These are phyloP conservation scores for Colletotrichum costaricense DNA, from an alignment of 2,329 filamentous ascomycete species.

Conservation along the genomic window DNA sequence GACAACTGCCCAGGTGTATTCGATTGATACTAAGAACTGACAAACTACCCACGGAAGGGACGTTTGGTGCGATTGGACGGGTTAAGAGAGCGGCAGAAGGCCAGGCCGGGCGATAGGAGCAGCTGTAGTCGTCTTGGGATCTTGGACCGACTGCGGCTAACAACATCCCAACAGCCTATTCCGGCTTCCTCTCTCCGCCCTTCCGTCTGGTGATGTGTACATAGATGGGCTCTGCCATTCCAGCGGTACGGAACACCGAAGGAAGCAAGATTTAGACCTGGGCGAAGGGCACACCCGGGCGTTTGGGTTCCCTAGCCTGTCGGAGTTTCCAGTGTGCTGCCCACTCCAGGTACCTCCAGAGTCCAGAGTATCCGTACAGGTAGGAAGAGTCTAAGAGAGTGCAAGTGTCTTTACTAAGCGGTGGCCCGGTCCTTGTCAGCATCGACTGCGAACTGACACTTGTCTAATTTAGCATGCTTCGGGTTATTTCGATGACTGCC, in stretches of 20 bases:
- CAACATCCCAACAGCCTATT: not conserved
- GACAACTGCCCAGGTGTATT: not conserved
- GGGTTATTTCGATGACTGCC: not conserved
- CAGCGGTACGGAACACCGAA: constrained; percentile 28
- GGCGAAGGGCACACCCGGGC: not conserved
- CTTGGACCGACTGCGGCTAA: not conserved
- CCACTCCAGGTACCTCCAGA: no score
- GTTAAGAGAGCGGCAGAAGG: not conserved
- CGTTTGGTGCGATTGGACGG: not conserved
- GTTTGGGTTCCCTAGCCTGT: not conserved
- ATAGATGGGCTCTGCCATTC: constrained; percentile 10
- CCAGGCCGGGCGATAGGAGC: constrained; percentile 1
- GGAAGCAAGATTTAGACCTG: not conserved
- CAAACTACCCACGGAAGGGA: not conserved
- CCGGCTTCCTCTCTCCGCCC: constrained; percentile 17
- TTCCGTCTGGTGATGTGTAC: constrained; percentile 7
- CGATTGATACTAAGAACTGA: not conserved
- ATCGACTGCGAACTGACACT: not conserved
- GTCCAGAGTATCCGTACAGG: not conserved
- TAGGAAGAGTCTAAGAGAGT: no score
- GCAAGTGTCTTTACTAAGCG: not conserved
- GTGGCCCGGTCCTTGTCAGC: constrained; percentile 8
- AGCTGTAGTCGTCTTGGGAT: not conserved
- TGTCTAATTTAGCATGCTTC: not conserved
- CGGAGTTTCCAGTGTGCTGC: not conserved